Conservation (phyloP, 805 yeast genomes). For the Candida odintsovae region DNA sequence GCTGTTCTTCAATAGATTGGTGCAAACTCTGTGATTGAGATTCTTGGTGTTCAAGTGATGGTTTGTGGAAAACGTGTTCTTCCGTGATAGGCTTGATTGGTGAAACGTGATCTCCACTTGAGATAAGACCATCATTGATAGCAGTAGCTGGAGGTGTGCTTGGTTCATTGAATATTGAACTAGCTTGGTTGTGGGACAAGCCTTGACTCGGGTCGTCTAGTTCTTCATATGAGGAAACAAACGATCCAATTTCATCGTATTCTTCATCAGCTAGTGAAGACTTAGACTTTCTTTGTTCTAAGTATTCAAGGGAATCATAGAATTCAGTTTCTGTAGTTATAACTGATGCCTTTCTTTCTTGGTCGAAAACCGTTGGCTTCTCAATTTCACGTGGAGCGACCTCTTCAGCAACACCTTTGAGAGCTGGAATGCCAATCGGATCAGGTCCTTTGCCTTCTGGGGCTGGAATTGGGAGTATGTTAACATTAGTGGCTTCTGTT, state of each 20-base stretch:
- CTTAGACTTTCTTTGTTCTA: background rate
- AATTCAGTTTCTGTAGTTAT: background rate
- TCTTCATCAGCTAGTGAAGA: background rate
- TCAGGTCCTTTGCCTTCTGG: background rate
- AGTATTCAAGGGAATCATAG: background rate
- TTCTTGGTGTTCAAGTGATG: background rate
- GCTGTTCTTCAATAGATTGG: background rate
- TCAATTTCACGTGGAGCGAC: background rate
- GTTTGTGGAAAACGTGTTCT: background rate
- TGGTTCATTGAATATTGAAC: slow-evolving; percentile 17
- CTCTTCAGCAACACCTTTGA: background rate
- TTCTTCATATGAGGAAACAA: slow-evolving; percentile 23
- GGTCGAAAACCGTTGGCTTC: background rate
- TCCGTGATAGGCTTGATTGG: slow-evolving; percentile 23
- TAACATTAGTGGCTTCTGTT: background rate
- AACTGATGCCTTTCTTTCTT: background rate
- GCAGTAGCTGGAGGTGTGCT: slow-evolving; percentile 19
- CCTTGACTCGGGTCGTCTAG: slow-evolving; percentile 4
- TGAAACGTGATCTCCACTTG: slow-evolving; percentile 22
- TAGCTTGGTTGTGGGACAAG: slow-evolving; percentile 5
- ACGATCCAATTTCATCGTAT: slow-evolving; percentile 24
- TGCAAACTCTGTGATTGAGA: background rate
- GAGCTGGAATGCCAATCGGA: background rate
- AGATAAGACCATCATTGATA: slow-evolving; percentile 16
- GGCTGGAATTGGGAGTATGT: background rate